These are phyloP conservation scores for Lithocarpus polystachyus DNA, from an alignment of 306 rosid genomes.

Conservation along the genomic window DNA sequence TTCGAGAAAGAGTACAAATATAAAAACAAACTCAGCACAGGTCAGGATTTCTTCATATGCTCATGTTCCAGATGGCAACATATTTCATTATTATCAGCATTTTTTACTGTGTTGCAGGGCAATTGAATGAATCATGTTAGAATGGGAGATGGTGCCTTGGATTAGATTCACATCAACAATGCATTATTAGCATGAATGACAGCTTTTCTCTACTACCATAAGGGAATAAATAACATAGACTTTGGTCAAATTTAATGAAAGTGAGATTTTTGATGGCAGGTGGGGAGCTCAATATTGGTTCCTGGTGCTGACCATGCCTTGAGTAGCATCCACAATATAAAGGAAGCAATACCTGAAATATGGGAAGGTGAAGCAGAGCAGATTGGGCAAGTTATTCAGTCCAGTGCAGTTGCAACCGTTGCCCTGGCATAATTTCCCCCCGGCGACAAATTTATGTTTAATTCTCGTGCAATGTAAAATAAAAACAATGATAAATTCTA, in stretches of 20 bases:
- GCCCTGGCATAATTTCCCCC: slow-evolving; percentile 26
- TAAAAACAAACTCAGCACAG: not conserved
- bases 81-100: not conserved
- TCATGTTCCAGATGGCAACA: not conserved
- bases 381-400: slow-evolving; percentile 30
- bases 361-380: slow-evolving; percentile 45
- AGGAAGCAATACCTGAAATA: slow-evolving; percentile 79
- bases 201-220: not conserved
- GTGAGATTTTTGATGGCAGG: slow-evolving; percentile 43
- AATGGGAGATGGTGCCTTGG: not conserved
- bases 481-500: not conserved
- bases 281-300: slow-evolving; percentile 63
- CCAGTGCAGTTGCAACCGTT: slow-evolving; percentile 36
- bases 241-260: not conserved
- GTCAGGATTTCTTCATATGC: not conserved
- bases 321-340: slow-evolving; percentile 79
- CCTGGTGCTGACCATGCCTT: slow-evolving; percentile 79
- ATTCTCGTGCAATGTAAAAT: not conserved
- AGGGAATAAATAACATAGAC: not conserved
- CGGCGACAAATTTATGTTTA: not conserved
- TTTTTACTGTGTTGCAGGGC: not conserved
- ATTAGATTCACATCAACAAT: not conserved
- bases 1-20: not conserved
- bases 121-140: not conserved
- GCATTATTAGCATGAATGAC: not conserved